Conservation (phyloP, 2,329 filamentous ascomycete genomes). For the Ophiocordyceps robertsii region DNA sequence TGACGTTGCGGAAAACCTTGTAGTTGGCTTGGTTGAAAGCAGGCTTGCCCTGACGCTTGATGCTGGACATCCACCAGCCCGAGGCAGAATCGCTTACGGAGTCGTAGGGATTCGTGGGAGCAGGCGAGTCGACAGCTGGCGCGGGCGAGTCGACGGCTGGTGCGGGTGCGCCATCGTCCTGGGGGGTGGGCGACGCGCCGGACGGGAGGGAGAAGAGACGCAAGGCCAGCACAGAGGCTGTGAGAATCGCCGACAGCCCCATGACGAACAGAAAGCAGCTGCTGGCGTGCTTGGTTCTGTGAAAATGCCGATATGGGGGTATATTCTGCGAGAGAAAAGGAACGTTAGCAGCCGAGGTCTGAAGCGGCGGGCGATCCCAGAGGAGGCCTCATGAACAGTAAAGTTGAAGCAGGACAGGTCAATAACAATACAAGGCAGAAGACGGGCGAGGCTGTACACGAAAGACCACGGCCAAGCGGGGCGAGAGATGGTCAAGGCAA, state of each 20-base stretch:
- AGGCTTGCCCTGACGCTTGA: conserved; percentile 54
- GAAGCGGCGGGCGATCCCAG: too few relatives aligned
- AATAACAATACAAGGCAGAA: background rate
- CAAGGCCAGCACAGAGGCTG: conserved; percentile 28
- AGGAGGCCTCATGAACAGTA: background rate
- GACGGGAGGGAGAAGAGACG: conserved; percentile 23
- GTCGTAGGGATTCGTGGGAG: background rate
- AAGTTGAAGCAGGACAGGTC: background rate
- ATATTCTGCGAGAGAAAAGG: too few relatives aligned
- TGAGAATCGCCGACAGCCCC: conserved; percentile 29
- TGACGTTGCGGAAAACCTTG: conserved; percentile 65
- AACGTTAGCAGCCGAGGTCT: too few relatives aligned
- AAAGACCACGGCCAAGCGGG: background rate
- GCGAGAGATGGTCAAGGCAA: background rate
- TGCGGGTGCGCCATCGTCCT: background rate
- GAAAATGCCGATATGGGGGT: background rate
- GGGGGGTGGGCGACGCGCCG: conserved; percentile 15
- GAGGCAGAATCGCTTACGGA: conserved; percentile 15
- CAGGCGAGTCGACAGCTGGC: background rate
- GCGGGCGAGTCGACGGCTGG: conserved; percentile 8
- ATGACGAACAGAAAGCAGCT: conserved; percentile 25
- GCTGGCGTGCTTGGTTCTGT: background rate
- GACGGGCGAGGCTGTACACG: background rate
- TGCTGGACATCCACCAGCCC: conserved; percentile 58
- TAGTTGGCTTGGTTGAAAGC: conserved; percentile 46